A percentile compares a stretch with the other conserved stretches of the same genome.
Evolutionary conservation across 495 filamentous ascomycete genomes (phyloP).

Genomic region (Xylaria nigripes): DNA sequence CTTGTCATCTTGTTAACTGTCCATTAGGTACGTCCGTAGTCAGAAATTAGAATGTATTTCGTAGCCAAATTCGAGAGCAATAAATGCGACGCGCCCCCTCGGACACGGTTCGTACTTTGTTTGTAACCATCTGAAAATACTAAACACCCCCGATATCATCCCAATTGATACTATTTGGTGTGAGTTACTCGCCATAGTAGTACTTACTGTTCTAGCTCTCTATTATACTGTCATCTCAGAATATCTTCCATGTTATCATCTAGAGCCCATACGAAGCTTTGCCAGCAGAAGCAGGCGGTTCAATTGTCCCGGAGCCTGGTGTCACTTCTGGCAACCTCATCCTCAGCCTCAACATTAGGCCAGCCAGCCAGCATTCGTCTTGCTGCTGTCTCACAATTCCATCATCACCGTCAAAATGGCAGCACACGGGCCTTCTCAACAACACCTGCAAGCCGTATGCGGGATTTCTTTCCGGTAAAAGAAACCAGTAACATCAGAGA

Average conservation of each 20-base stretch:
- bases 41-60: not conserved
- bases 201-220: not conserved
- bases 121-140: not conserved
- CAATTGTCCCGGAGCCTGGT: constrained; percentile 24
- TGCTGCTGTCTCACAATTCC: constrained; percentile 7
- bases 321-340: constrained; percentile 14
- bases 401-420: constrained; percentile 8
- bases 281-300: constrained; percentile 28
- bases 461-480: constrained; percentile 41
- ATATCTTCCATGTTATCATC: constrained; percentile 19
- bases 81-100: not conserved
- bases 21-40: not conserved
- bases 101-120: not conserved
- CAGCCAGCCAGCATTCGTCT: constrained; percentile 17
- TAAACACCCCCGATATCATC: not conserved
- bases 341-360: constrained; percentile 1
- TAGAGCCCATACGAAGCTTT: constrained; percentile 24
- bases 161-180: not conserved
- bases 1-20: constrained; percentile 3
- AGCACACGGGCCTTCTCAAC: constrained; percentile 34
- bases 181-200: not conserved
- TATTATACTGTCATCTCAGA: not conserved
- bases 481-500: constrained; percentile 39
- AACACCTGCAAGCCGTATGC: constrained; percentile 28
- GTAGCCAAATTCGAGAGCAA: not conserved